Base-by-base conservation (phyloP, 140 eudicot genomes). In the Stevia rebaudiana region DNA sequence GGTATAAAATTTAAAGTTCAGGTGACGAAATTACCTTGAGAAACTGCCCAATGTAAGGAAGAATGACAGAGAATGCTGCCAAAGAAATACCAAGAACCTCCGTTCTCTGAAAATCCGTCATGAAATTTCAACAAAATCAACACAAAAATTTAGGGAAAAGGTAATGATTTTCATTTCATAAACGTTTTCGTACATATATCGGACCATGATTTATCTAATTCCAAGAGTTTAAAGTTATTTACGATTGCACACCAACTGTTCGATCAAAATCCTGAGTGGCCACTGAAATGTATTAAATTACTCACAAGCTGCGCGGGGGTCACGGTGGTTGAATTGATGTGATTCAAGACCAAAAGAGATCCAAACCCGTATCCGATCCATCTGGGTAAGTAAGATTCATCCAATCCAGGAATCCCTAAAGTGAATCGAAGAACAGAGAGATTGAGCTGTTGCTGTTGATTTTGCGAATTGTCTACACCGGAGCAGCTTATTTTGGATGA, bases 341-440 rank as follows among this genome's bases (percentile, higher is more conserved):
- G 96, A 35, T 88, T 85, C 54, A 88, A 23, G 47, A 85, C 12
- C 15, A 92, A 53, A 49, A 92, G 86, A 9, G 86, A 64, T 5
- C 98, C 96, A 65, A 83, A 92, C 55, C 78, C 82, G 15, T 83
- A 88, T 7, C 95, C 98, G 70, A 88, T 76, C 87, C 88, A 92
- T 92, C 94, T 85, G 73, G 98, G 98, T 66, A 88, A 76, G 51
- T 88, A 85, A 0, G 96, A 92, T 75, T 92, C 98, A 30, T 92
- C 98, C 72, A 87, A 47, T 28, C 98, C 91, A 70, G 94, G 87
- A 30, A 88, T 92, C 49, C 96, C 98, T 81, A 55, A 28, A 43
- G 97, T 90, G 81, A 90, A 90, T 30, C 97, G 95, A 54, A 90
- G 95, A 50, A 90, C 95, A 5, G 95, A 90, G 57, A 90, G 90